Conservation (phyloP, 2,329 filamentous ascomycete genomes). For the Colletotrichum echinochloae region DNA sequence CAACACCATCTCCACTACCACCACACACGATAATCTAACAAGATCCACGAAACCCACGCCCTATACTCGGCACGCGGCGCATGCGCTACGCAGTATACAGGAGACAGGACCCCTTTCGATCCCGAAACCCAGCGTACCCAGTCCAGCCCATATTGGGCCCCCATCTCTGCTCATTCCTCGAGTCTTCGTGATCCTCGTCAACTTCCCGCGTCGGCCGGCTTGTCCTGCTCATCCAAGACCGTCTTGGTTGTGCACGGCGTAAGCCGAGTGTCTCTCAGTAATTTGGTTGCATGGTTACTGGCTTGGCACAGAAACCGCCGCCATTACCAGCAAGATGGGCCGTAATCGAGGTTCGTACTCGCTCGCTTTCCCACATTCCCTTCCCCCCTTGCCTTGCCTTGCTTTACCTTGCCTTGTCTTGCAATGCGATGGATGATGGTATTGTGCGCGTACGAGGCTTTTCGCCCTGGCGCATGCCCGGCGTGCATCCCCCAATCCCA, state of each 20-base stretch:
- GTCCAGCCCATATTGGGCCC: constrained; percentile 30
- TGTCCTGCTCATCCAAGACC: constrained; percentile 19
- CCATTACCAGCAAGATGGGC: constrained; percentile 27
- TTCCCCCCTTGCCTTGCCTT: neutral
- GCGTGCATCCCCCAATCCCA: constrained; percentile 11
- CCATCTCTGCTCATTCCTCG: constrained; percentile 36
- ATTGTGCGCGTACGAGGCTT: constrained; percentile 20
- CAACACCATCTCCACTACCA: neutral
- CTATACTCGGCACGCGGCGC: neutral
- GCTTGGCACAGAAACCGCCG: constrained; percentile 24
- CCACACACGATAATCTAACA: constrained; percentile 6
- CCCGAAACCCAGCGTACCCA: constrained; percentile 13
- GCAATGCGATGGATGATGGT: neutral
- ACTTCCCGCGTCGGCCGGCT: constrained; percentile 8
- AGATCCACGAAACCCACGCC: constrained; percentile 11
- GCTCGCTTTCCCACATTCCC: constrained; percentile 20
- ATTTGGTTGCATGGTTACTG: constrained; percentile 40
- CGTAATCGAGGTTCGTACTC: constrained; percentile 40
- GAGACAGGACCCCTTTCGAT: constrained; percentile 4
- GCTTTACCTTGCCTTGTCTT: constrained; percentile 10
- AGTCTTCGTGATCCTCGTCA: constrained; percentile 14
- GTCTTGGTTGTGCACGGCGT: constrained; percentile 36
- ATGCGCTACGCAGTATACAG: neutral
- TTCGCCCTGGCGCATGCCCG: constrained; percentile 17
- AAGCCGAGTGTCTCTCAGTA: constrained; percentile 37